A percentile compares a stretch with the other conserved stretches of the same genome.
Evolutionary conservation across 306 rosid species (phyloP).

Genomic region (Vicia villosa): DNA sequence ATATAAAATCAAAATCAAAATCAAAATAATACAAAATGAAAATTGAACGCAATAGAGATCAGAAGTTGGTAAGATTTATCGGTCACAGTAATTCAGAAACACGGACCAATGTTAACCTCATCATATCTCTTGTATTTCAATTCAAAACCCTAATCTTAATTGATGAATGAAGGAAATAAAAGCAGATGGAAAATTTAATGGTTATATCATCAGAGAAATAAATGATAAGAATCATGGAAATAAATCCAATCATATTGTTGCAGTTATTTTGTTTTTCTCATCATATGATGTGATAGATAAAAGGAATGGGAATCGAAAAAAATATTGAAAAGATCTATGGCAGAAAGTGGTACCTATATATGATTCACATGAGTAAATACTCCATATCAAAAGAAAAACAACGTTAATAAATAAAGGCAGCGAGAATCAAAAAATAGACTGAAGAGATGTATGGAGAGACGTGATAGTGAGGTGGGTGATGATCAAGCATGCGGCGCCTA

Average conservation of each 20-base stretch:
- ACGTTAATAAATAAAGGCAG: no score
- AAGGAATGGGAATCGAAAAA: no score
- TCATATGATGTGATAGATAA: neutral
- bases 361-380: no score
- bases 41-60: neutral
- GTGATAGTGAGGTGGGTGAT: no score
- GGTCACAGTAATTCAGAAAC: neutral
- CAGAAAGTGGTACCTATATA: no score
- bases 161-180: neutral
- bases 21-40: no score
- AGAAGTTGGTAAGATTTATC: neutral
- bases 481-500: no score
- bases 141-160: neutral
- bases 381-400: no score
- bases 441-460: no score
- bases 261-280: neutral
- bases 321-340: no score
- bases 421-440: no score
- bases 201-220: conserved; percentile 6
- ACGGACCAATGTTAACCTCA: neutral
- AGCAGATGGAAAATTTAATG: no score
- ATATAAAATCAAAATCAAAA: neutral
- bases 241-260: conserved; percentile 13
- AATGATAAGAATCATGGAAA: neutral
- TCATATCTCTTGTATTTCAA: neutral